Percentiles rank a stretch among this genome's conserved stretches.
These are phyloP conservation scores for Aegilops longissima DNA, from an alignment of 176 grass and related monocot genomes.

Conservation along the genomic window DNA sequence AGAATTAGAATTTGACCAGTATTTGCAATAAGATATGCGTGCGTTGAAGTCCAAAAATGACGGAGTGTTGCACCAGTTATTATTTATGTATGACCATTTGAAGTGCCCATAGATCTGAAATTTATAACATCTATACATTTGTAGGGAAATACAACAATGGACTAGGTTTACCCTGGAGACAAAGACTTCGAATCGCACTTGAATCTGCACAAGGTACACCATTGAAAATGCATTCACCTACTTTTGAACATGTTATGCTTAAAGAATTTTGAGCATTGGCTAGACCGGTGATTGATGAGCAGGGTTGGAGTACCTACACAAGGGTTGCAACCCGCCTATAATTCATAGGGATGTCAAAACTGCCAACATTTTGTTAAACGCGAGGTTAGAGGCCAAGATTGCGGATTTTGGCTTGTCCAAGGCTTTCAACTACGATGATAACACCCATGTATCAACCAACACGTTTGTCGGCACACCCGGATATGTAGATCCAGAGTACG, in stretches of 20 bases:
- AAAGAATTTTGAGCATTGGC: not conserved
- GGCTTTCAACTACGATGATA: not conserved
- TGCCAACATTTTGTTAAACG: slow-evolving; percentile 48
- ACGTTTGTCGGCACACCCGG: slow-evolving; percentile 23
- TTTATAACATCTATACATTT: not conserved
- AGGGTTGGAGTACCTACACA: slow-evolving; percentile 65
- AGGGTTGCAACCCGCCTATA: slow-evolving; percentile 40
- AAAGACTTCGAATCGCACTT: slow-evolving; percentile 37
- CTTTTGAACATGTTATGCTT: not conserved
- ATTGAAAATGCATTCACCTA: not conserved
- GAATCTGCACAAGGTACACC: slow-evolving; percentile 56
- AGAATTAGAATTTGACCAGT: no score
- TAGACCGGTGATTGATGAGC: not conserved
- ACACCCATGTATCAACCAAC: slow-evolving; percentile 31
- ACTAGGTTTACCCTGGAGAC: slow-evolving; percentile 32
- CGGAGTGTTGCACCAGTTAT: no score
- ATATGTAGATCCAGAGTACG: slow-evolving; percentile 65
- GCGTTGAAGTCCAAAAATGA: no score
- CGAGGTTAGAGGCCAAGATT: slow-evolving; percentile 52
- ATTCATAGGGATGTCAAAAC: slow-evolving; percentile 66
- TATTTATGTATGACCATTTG: not conserved
- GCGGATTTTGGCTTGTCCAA: slow-evolving; percentile 68
- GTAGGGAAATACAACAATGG: not conserved
- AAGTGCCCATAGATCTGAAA: no score
- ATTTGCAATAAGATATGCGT: no score